Evolutionary conservation across 768 basidiomycete genomes (phyloP).

Genomic region (Amanita inopinata): DNA sequence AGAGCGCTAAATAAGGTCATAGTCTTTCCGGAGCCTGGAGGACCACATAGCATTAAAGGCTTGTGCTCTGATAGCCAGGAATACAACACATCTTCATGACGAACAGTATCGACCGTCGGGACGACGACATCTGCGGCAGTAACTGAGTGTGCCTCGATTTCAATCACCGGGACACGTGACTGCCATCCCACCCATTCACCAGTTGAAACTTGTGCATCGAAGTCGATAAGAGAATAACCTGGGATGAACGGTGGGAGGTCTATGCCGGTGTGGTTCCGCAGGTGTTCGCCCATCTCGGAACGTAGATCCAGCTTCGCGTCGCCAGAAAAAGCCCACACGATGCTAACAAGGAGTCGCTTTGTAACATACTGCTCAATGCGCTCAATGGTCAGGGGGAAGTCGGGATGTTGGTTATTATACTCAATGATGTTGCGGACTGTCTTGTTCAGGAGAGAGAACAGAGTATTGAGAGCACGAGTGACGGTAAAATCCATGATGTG

Average conservation of each 20-base stretch:
- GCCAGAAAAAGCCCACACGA: slow-evolving; percentile 98
- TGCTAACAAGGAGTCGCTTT: slow-evolving; percentile 80
- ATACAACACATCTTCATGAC: slow-evolving; percentile 97
- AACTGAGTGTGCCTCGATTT: slow-evolving; percentile 94
- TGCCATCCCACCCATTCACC: slow-evolving; percentile 94
- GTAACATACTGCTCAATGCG: slow-evolving; percentile 85
- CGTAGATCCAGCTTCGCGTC: slow-evolving; percentile 89
- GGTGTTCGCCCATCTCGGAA: slow-evolving; percentile 80
- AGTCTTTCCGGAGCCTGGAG: slow-evolving; percentile 99
- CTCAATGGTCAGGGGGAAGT: slow-evolving; percentile 83
- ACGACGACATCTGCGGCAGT: slow-evolving; percentile 96
- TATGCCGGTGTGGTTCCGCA: slow-evolving; percentile 78
- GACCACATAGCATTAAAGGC: slow-evolving; percentile 95
- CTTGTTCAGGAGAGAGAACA: slow-evolving; percentile 97
- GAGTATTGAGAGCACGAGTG: slow-evolving; percentile 86
- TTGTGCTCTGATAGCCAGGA: slow-evolving; percentile 99
- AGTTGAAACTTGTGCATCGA: slow-evolving; percentile 77
- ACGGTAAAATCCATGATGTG: slow-evolving; percentile 99
- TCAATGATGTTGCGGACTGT: slow-evolving; percentile 88
- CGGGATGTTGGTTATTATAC: slow-evolving; percentile 89
- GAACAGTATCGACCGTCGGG: slow-evolving; percentile 95
- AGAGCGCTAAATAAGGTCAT: slow-evolving; percentile 99
- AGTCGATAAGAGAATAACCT: slow-evolving; percentile 88
- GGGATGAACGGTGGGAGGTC: slow-evolving; percentile 72
- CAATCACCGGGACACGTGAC: slow-evolving; percentile 83